Evolutionary conservation across 129 eudicot species (phyloP).

Genomic region (Artemisia annua): DNA sequence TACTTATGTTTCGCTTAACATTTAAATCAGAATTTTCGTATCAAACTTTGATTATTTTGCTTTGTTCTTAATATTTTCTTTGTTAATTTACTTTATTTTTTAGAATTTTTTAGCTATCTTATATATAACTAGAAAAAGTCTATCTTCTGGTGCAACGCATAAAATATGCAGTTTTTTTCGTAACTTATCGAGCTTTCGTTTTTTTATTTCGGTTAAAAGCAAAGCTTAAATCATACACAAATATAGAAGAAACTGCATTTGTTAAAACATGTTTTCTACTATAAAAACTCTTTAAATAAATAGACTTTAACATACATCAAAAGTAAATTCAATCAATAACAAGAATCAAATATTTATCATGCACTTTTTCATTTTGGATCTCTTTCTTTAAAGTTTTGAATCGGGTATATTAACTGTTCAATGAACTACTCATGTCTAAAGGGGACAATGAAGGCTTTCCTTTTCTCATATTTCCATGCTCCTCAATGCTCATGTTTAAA

Average conservation of each 20-base stretch:
- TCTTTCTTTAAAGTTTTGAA: constrained; percentile 20
- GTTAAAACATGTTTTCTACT: constrained; percentile 1
- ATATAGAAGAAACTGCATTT: background rate
- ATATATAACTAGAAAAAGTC: background rate
- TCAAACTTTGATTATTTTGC: too few species aligned
- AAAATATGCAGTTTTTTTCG: background rate
- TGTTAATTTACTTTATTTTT: background rate
- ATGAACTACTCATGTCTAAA: constrained; percentile 17
- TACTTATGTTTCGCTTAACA: too few species aligned
- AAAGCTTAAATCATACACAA: background rate
- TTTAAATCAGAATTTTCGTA: too few species aligned
- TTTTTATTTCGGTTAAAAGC: background rate
- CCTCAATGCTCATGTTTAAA: constrained; percentile 27
- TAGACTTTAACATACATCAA: background rate
- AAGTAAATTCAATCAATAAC: background rate
- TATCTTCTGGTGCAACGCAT: background rate
- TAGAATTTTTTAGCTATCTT: background rate
- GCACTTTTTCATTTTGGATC: background rate
- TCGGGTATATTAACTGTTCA: constrained; percentile 12
- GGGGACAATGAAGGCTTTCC: constrained; percentile 23
- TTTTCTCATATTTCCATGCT: constrained; percentile 24
- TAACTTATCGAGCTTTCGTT: background rate
- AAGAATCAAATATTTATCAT: background rate
- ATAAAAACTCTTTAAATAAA: background rate
- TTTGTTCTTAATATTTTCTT: background rate